Percentiles rank a stretch among this genome's conserved stretches.
phyloP scores from a whole-genome alignment of 1,284 basidiomycete species.

The Pulchroboletus neoregius region DNA sequence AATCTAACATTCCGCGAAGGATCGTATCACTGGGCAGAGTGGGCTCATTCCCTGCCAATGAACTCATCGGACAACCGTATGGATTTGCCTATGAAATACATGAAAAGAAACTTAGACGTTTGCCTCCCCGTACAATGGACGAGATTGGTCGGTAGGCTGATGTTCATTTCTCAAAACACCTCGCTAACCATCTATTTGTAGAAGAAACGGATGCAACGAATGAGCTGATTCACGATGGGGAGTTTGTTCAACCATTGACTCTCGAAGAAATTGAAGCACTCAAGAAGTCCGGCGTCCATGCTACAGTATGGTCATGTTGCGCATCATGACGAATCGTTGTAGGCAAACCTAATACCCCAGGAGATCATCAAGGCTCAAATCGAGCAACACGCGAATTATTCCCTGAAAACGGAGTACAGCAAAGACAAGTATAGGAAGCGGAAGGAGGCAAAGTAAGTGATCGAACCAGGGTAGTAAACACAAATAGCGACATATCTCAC shows the following conservation, averaged over 20 bases:
- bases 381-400: constrained; percentile 84
- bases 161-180: constrained; percentile 1
- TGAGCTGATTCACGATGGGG: constrained; percentile 80
- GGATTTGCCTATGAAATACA: constrained; percentile 76
- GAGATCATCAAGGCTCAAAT: constrained; percentile 94
- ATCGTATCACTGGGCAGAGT: constrained; percentile 67
- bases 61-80: constrained; percentile 69
- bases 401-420: constrained; percentile 91
- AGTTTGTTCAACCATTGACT: constrained; percentile 75
- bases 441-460: constrained; percentile 86
- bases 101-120: constrained; percentile 58
- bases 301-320: constrained; percentile 49
- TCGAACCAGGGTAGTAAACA: background rate
- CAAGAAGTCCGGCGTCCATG: constrained; percentile 72
- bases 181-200: constrained; percentile 32
- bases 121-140: constrained; percentile 61
- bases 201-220: constrained; percentile 91
- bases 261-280: constrained; percentile 77
- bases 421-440: constrained; percentile 96
- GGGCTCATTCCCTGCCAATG: constrained; percentile 66
- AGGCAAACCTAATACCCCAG: constrained; percentile 39
- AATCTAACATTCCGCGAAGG: constrained; percentile 37
- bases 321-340: constrained; percentile 1
- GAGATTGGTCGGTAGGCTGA: constrained; percentile 59
- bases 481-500: constrained; percentile 10